Conservation (phyloP, 371 early-diverging fungal species). For the Syncephalastrum sp. region DNA sequence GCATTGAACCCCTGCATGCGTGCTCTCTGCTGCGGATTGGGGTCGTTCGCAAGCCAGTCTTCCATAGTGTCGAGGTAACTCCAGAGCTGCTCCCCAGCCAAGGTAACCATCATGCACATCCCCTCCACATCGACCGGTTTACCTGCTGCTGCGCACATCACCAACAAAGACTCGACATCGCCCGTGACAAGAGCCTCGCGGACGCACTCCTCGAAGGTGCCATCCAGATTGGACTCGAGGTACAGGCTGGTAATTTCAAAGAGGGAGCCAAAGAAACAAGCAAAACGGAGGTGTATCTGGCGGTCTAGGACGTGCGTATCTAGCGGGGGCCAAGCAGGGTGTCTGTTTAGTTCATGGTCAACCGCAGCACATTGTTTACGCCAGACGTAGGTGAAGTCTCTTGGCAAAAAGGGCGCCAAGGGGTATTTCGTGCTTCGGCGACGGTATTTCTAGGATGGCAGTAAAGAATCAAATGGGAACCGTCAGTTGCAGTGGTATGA, state of each 20-base stretch:
- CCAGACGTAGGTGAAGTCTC: constrained; percentile 46
- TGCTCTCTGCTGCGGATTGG: constrained; percentile 34
- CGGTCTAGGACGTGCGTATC: constrained; percentile 7
- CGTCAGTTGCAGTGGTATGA: not conserved
- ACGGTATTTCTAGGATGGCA: constrained; percentile 41
- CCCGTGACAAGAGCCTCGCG: constrained; percentile 46
- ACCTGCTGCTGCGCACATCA: constrained; percentile 39
- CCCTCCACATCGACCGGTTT: constrained; percentile 38
- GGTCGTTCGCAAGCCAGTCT: constrained; percentile 27
- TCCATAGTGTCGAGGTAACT: constrained; percentile 40
- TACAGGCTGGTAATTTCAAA: constrained; percentile 46
- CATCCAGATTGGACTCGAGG: constrained; percentile 45
- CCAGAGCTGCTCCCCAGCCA: constrained; percentile 44
- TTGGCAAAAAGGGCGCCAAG: constrained; percentile 49
- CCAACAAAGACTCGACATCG: constrained; percentile 37
- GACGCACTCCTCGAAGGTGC: constrained; percentile 48
- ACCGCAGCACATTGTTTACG: constrained; percentile 31
- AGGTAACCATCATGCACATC: constrained; percentile 43
- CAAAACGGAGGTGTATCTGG: constrained; percentile 29
- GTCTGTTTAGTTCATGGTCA: not conserved
- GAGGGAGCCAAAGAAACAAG: constrained; percentile 41
- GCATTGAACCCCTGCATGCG: constrained; percentile 12
- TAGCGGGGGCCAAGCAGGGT: not conserved
- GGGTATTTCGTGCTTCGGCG: constrained; percentile 50
- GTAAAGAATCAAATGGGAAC: not conserved